phyloP scores from a whole-genome alignment of 2,329 filamentous ascomycete genomes.

The Fusarium agapanthi region DNA sequence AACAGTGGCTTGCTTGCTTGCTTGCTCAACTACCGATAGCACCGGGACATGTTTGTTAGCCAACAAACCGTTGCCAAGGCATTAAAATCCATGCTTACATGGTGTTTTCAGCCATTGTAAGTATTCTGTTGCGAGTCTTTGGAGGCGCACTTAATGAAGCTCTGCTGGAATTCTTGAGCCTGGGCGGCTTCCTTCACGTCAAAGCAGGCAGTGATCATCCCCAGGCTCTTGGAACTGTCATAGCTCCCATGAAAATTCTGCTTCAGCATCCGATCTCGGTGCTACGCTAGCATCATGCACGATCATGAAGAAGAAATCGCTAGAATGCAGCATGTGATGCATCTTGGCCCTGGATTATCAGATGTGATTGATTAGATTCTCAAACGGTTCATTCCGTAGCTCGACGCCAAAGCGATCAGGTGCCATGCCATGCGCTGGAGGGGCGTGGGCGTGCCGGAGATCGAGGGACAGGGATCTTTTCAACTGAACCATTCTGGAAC shows the following conservation, averaged over 20 bases:
- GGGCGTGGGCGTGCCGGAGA: not conserved
- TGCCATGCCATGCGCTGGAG: not conserved
- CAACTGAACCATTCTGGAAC: not conserved
- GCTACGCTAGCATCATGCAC: conserved; percentile 6
- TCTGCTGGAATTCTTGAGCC: not conserved
- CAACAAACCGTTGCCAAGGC: not conserved
- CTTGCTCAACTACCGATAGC: conserved; percentile 10
- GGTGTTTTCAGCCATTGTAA: not conserved
- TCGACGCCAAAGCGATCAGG: conserved; percentile 16
- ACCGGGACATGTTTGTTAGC: conserved; percentile 2
- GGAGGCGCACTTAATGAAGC: rapidly evolving
- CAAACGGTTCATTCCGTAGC: conserved; percentile 32
- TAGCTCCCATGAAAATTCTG: conserved; percentile 15
- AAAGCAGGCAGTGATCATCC: not conserved
- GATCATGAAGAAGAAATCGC: not conserved
- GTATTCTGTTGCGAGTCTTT: not conserved
- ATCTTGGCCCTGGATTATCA: conserved; percentile 14
- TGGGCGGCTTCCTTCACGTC: not conserved
- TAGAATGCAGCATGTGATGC: conserved; percentile 18
- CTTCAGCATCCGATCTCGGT: conserved; percentile 24
- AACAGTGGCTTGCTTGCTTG: not conserved
- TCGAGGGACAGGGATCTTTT: not conserved
- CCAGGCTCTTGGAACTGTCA: not conserved
- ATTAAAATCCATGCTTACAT: not conserved
- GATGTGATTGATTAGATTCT: conserved; percentile 41